Conservation (phyloP, 441 rosid species). For the Pelargonium australe region DNA sequence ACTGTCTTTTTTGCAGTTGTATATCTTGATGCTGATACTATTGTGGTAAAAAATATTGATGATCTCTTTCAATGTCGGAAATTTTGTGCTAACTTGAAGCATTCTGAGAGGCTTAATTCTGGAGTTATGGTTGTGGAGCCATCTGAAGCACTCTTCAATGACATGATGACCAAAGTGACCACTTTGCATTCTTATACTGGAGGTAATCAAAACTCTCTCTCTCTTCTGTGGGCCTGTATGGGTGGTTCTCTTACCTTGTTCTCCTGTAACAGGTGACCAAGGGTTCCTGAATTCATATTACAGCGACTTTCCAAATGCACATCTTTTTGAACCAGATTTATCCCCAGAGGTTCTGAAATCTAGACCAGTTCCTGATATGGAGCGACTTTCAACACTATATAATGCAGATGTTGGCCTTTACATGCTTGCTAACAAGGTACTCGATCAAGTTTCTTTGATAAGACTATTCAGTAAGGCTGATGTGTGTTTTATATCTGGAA, state of each 20-base stretch:
- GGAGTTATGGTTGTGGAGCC: constrained; percentile 98
- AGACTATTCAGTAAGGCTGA: neutral
- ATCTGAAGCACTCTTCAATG: constrained; percentile 54
- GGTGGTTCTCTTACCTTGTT: neutral
- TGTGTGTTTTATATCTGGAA: neutral
- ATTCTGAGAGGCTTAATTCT: constrained; percentile 87
- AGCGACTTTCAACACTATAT: constrained; percentile 82
- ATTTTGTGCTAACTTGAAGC: constrained; percentile 94
- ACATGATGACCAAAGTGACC: constrained; percentile 80
- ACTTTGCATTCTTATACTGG: constrained; percentile 83
- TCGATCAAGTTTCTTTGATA: neutral
- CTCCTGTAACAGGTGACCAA: constrained; percentile 54
- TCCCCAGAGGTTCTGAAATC: constrained; percentile 46
- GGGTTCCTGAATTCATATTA: constrained; percentile 85
- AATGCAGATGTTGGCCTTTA: constrained; percentile 98
- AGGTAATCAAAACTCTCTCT: constrained; percentile 28
- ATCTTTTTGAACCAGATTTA: constrained; percentile 64
- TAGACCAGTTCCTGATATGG: constrained; percentile 73
- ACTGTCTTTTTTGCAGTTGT: constrained; percentile 48
- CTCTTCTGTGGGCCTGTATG: neutral
- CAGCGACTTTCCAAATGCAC: constrained; percentile 74
- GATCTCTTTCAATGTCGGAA: constrained; percentile 70
- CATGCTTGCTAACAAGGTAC: constrained; percentile 97
- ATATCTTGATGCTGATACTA: constrained; percentile 92
- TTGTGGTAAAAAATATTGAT: constrained; percentile 90